phyloP scores from a whole-genome alignment of 106 monocot genomes.

The Dendrobium nobile region DNA sequence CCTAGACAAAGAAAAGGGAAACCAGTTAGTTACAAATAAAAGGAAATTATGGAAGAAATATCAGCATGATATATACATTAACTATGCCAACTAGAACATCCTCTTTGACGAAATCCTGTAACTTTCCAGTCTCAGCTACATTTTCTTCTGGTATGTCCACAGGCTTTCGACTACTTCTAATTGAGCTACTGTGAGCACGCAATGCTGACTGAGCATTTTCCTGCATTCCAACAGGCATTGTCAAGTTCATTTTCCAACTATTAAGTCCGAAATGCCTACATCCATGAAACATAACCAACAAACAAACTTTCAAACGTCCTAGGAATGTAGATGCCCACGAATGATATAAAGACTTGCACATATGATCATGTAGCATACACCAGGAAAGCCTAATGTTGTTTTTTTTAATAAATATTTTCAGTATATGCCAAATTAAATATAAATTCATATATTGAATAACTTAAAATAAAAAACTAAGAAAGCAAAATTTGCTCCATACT shows the following conservation, averaged over 20 bases:
- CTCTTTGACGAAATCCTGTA: constrained; percentile 82
- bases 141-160: constrained; percentile 39
- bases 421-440: no score
- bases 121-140: constrained; percentile 36
- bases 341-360: no score
- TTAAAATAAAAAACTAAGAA: no score
- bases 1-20: constrained; percentile 30
- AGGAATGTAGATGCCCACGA: background rate
- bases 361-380: background rate
- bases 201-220: constrained; percentile 90
- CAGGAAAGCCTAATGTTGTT: background rate
- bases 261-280: background rate
- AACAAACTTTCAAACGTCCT: background rate
- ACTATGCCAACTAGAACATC: constrained; percentile 76
- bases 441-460: no score
- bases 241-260: background rate
- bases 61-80: constrained; percentile 39
- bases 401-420: no score
- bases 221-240: constrained; percentile 25
- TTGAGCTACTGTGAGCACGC: constrained; percentile 87
- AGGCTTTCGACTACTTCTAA: constrained; percentile 38
- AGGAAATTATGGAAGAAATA: background rate
- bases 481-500: no score
- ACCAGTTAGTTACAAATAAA: constrained; percentile 12
- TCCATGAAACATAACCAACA: background rate